phyloP scores from a whole-genome alignment of 2,329 filamentous ascomycete species.

The Stachybotrys elegans region DNA sequence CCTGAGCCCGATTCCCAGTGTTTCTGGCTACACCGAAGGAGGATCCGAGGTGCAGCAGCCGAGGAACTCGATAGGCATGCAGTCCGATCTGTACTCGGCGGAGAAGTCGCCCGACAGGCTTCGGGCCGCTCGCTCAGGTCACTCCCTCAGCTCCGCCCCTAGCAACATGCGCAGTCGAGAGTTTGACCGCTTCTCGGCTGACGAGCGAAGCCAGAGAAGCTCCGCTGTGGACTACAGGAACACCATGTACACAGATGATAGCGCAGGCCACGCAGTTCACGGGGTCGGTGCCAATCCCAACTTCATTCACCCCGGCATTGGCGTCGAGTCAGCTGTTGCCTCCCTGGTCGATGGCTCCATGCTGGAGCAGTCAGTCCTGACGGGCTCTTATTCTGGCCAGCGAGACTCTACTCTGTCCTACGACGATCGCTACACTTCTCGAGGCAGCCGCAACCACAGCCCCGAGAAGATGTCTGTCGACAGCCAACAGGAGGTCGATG shows the following conservation, averaged over 20 bases:
- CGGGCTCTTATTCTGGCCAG: conserved; percentile 43
- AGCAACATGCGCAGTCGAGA: conserved; percentile 44
- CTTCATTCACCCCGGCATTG: conserved; percentile 66
- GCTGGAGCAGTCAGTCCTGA: conserved; percentile 64
- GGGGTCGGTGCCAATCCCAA: conserved; percentile 69
- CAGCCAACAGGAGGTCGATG: conserved; percentile 33
- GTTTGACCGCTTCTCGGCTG: conserved; percentile 46
- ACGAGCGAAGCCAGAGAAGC: conserved; percentile 47
- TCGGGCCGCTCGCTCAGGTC: conserved; percentile 27
- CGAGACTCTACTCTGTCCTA: conserved; percentile 32
- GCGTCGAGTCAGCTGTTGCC: conserved; percentile 84
- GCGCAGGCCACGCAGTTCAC: conserved; percentile 63
- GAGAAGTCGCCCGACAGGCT: conserved; percentile 43
- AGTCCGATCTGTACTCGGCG: conserved; percentile 48
- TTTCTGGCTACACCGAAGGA: conserved; percentile 77
- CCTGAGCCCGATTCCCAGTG: conserved; percentile 86
- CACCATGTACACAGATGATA: conserved; percentile 46
- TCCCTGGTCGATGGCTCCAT: conserved; percentile 76
- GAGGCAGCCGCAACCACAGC: conserved; percentile 29
- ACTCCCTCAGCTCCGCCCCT: conserved; percentile 25
- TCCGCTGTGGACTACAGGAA: conserved; percentile 52
- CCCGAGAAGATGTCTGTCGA: conserved; percentile 38
- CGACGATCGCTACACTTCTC: conserved; percentile 22
- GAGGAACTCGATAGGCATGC: conserved; percentile 52
- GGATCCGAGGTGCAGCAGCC: conserved; percentile 53